Evolutionary conservation across 306 rosid genomes (phyloP), one percentile per base, ranked within the genome.

Genomic region (Rosa multiflora): DNA sequence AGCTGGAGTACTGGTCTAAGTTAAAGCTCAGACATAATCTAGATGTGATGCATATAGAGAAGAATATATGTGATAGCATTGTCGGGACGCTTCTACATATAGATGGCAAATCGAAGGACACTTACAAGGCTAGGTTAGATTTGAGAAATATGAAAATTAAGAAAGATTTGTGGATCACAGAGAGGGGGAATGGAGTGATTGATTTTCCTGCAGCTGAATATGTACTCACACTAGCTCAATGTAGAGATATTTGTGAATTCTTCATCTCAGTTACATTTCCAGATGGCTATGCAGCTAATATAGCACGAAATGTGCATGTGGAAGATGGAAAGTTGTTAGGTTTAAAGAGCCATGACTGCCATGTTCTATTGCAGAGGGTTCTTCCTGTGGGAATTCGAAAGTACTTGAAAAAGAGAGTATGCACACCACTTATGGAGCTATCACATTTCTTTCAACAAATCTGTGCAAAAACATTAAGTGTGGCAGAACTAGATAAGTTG

Each of bases 21-120:
- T 18, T 52, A 1, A 11, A 20, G 11, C 5, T 59, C 2, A 17
- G 17, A 15, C 78, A 75, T 20, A 58, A 43, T 23, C 40, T 75
- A 6, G 55, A 75, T 75, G 62, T 59, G 13, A 10, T 37, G 69
- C 52, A 74, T 12, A 75, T 39, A 43, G 35, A 77, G 44, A 53
- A 79, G 21, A 39, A 53, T 46, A 72, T 20, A 72, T 29, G 56
- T 10, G 8, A 66, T 26, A 18, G 61, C 23, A n/a, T 66, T 3
- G 20, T 79, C 11, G 21, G 58, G n/a, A 52, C 21, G 15, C n/a
- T 52, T 0, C n/a, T 17, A n/a, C 17, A 52, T 14, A 52, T 52
- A 0, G 58, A 52, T 0, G 7, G n/a, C 0, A 52, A 52, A 17
- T 52, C 58, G 6, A 52, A 52, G 58, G 58, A 52, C 58, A 52